Base-by-base conservation (phyloP, 148 eudicot species). In the Camellia granthamiana region DNA sequence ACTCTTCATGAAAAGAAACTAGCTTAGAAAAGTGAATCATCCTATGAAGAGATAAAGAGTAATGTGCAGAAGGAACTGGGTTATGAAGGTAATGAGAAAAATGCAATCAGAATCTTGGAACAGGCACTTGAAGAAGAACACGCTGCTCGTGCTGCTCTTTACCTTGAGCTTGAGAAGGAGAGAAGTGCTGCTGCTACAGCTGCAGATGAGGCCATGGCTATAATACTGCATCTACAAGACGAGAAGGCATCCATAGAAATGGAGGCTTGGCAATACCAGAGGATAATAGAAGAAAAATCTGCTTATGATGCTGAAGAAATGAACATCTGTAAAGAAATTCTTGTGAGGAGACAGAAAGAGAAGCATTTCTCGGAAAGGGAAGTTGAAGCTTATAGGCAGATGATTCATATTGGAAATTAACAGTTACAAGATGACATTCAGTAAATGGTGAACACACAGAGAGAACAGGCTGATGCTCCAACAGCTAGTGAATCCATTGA, bases 161-260 rank as follows among this genome's bases (percentile, higher is more conserved):
- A 81, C 80, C 79, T 88, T 68, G 99, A 96, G 80, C 91, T 96
- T 68, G 99, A 93, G 83, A 89, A 96, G 87, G 99, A 96, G 84
- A 91, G 98, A 82, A 88, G 73, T 85, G 95, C 99, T 73, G 95
- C 99, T 78, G 98, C 98, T 55, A 86, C 88, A 73, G 97, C 98
- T 80, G 94, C 99, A 6, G 98, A 96, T 84, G 99, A 96, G 85
- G 97, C 99, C 54, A 96, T 96, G 98, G 89, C 99, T 77, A 96
- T 96, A 98, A 96, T 96, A 79, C 82, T 87, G 52, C 95, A 95
- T 19, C 82, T 94, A 18, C 97, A 93, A 80, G 95, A 93, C 78
- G 99, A 96, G 88, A 96, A 96, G 84, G 98, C 95, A 78, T 87
- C 97, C 44, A 79, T 93, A 58, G 98, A 91, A 86, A 92, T 96